Evolutionary conservation across 129 eudicot genomes (phyloP), one percentile per base, ranked within the genome.

Genomic region (Flaveria sonorensis): DNA sequence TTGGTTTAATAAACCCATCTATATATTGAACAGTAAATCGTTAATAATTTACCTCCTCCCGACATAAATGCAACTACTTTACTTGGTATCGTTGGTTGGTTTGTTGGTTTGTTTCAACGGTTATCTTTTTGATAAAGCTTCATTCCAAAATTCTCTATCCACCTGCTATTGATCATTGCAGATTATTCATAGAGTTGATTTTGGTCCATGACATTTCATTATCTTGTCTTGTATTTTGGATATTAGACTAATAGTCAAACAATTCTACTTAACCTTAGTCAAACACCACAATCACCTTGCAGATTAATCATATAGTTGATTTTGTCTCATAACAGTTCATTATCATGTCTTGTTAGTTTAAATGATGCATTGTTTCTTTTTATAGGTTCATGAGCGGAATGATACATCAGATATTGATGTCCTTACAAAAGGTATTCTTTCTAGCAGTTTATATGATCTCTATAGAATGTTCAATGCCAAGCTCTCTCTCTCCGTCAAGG

Each of bases 361-460:
- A 62, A 39, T 10, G 18, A 16, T 11, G n/a, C 14, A 18, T 43
- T 71, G 46, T 21, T 63, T 71, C 65, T 30, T 23, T 53, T 68
- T 80, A 39, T 75, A 93, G 98, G 92, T 90, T 82, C 98, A 90
- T 81, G 90, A 90, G 69, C 79, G 85, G 40, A 72, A 74, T 60
- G 81, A 87, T 75, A 90, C 87, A 10, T 82, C 81, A 75, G 91
- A 90, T 74, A 78, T 90, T 39, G 85, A 87, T 76, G 62, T 93
- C 82, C 92, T 93, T 11, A 93, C 98, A 75, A 93, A 93, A 93
- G 98, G 98, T 93, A 75, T 13, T 20, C 42, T 66, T 64, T 71
- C 6, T 50, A 23, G 18, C 40, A 70, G 39, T 15, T 19, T 20
- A 28, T 1, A 69, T 18, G 23, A 57, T 67, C 14, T 59, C 20